Evolutionary conservation across 129 eudicot genomes (phyloP).

Genomic region (Pseudognaphalium luteoalbum): DNA sequence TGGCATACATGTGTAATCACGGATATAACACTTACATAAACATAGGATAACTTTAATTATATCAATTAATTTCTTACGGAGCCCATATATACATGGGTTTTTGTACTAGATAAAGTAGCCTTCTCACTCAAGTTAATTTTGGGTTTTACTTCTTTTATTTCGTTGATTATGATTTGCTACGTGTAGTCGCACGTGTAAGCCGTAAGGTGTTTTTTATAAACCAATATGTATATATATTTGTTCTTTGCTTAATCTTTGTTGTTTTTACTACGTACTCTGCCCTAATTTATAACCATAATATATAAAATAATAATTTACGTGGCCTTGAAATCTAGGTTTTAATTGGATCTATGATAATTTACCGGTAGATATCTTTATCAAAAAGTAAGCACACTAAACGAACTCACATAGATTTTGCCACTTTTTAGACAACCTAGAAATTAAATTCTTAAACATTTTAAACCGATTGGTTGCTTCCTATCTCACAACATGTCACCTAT

Average conservation of each 20-base stretch:
- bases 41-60: too few species aligned
- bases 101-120: too few species aligned
- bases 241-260: neutral
- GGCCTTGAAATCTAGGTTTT: conserved; percentile 32
- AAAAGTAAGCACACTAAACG: conserved; percentile 23
- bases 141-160: too few species aligned
- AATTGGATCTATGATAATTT: conserved; percentile 30
- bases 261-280: neutral
- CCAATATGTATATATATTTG: neutral
- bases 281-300: neutral
- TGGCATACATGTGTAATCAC: too few species aligned
- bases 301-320: conserved; percentile 23
- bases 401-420: conserved; percentile 29
- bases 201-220: too few species aligned
- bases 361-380: conserved; percentile 7
- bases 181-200: too few species aligned
- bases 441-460: too few species aligned
- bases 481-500: conserved; percentile 41
- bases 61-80: too few species aligned
- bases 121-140: too few species aligned
- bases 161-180: too few species aligned
- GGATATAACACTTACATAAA: too few species aligned
- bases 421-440: conserved; percentile 26
- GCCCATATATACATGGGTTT: too few species aligned
- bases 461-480: conserved; percentile 32